A percentile compares a stretch with the other conserved stretches of the same genome.
These are phyloP conservation scores for Ilex paraguariensis DNA, from an alignment of 305 asterid species.

Conservation along the genomic window DNA sequence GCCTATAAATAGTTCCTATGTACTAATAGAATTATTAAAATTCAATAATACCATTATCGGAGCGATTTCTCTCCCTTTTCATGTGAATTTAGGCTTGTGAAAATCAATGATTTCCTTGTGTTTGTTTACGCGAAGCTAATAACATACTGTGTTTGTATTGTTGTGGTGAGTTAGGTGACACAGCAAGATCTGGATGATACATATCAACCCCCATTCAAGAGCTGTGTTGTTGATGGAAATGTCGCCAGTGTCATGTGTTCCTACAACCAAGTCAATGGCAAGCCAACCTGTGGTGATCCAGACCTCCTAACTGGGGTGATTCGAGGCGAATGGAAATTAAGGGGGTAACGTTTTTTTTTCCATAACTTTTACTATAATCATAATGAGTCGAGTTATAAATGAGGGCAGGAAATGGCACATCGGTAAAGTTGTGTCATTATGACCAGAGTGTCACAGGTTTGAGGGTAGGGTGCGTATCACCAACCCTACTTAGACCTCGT, in stretches of 20 bases:
- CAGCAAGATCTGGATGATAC: constrained; percentile 91
- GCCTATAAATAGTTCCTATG: too few relatives aligned
- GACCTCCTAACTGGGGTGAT: constrained; percentile 57
- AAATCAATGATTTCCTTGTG: too few relatives aligned
- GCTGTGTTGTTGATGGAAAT: constrained; percentile 76
- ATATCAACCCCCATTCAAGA: constrained; percentile 83
- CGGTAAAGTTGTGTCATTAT: too few relatives aligned
- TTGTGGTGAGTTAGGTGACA: constrained; percentile 47
- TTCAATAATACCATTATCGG: too few relatives aligned
- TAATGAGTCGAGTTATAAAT: too few relatives aligned
- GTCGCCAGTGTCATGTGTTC: constrained; percentile 89
- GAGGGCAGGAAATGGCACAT: too few relatives aligned
- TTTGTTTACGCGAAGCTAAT: neutral
- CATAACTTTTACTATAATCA: neutral
- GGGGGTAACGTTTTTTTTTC: constrained; percentile 35
- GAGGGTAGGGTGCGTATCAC: too few relatives aligned
- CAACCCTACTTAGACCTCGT: too few relatives aligned
- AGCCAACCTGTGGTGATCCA: constrained; percentile 61
- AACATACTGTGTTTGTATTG: neutral
- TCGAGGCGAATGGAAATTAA: constrained; percentile 72
- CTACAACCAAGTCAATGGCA: constrained; percentile 73
- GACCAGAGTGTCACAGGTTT: too few relatives aligned
- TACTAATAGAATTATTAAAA: too few relatives aligned
- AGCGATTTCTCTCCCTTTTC: too few relatives aligned
- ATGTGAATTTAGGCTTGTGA: too few relatives aligned